Evolutionary conservation across 73 alveolate genomes (phyloP), one percentile per base, ranked within the genome.

Genomic region (Paramecium caudatum): DNA sequence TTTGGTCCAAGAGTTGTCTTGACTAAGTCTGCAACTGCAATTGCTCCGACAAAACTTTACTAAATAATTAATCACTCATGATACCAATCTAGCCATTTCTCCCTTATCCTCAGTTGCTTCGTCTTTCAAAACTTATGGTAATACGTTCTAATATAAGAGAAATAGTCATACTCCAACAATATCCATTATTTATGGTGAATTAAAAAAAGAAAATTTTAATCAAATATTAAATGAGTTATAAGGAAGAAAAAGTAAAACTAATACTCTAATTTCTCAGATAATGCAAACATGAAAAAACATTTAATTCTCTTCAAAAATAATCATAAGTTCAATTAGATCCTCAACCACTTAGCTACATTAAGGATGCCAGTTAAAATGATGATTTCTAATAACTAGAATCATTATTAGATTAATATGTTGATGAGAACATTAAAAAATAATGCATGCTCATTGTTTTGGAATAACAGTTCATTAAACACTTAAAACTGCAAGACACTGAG

Each of bases 1-100:
- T 98, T 98, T 46, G 99, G 99, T 16, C 99, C 99, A 74, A 97
- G 93, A 37, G 99, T 97, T 16, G 99, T 94, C 91, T 97, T 97
- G 61, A 97, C 99, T 65, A 98, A 81, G 82, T 98, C 99, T 63
- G 99, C 99, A 17, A 98, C 98, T 19, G 99, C 99, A 55, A 98
- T 96, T 19, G 99, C 99, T 1, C 99, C 99, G 16, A 98, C 98
- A 87, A 98, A 98, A 36, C 99, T 87, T 70, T 92, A 86, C 93
- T 86, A 41, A 62, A 55, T 19, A 55, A 55, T 55, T n/a, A 61
- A 45, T 19, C 13, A 36, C 33, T 83, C n/a, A n/a, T n/a, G n/a
- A n/a, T 91, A 83, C 92, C 30, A 96, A 85, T 90, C 99, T 93
- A 17, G 99, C 99, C 82, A 93, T 69, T 82, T 96, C 99, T 63